phyloP scores from a whole-genome alignment of 495 filamentous ascomycete species.

The Neurospora cerealis region DNA sequence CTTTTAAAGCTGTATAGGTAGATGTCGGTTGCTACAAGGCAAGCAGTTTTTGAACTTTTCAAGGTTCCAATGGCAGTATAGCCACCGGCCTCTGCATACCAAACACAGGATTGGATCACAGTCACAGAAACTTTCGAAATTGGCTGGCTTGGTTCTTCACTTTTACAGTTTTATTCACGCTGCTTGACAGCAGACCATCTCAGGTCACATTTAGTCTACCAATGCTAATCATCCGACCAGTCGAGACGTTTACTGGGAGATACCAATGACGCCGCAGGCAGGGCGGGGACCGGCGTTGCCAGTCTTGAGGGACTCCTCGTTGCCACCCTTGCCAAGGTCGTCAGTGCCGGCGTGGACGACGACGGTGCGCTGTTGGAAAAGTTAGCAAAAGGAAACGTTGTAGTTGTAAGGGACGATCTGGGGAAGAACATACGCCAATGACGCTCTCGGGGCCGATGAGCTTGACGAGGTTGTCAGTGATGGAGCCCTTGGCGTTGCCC shows the following conservation, averaged over 20 bases:
- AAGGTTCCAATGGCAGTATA: background rate
- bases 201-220: background rate
- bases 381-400: background rate
- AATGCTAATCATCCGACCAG: background rate
- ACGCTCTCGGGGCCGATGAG: slow-evolving; percentile 93
- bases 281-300: slow-evolving; percentile 89
- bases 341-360: slow-evolving; percentile 93
- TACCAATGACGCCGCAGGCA: slow-evolving; percentile 95
- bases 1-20: background rate
- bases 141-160: background rate
- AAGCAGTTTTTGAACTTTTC: background rate
- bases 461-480: slow-evolving; percentile 74
- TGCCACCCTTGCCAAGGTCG: slow-evolving; percentile 81
- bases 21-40: background rate
- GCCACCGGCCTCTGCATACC: background rate
- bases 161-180: background rate
- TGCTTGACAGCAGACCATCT: background rate
- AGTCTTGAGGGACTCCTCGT: slow-evolving; percentile 93
- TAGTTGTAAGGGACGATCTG: background rate
- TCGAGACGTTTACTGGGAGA: slow-evolving; percentile 44
- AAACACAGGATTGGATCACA: background rate
- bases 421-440: slow-evolving; percentile 61
- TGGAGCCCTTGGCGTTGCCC: slow-evolving; percentile 72
- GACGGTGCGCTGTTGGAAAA: slow-evolving; percentile 64
- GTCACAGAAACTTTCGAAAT: background rate